phyloP scores from a whole-genome alignment of 768 basidiomycete genomes.

The Cystofilobasidium capitatum region DNA sequence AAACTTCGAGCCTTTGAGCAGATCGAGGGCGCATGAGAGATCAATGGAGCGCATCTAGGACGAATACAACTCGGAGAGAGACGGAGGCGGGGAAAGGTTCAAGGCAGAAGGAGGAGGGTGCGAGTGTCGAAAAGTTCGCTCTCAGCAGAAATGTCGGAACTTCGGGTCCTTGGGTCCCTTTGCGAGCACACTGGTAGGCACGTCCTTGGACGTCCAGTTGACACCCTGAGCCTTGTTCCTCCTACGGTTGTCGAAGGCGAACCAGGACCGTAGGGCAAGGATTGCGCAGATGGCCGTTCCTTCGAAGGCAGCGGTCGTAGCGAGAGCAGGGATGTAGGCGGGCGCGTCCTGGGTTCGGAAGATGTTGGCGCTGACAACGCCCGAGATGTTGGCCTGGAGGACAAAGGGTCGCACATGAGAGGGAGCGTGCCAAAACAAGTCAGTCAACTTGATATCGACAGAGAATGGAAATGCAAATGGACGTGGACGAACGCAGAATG shows the following conservation, averaged over 20 bases:
- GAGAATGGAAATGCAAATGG: too few species aligned
- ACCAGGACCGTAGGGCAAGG: neutral
- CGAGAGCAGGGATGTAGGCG: conserved; percentile 47
- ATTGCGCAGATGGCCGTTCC: neutral
- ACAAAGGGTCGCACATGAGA: conserved; percentile 43
- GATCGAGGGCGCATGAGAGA: too few species aligned
- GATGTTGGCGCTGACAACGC: conserved; percentile 49
- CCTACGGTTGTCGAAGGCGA: neutral
- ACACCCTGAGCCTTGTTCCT: conserved; percentile 33
- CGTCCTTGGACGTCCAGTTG: conserved; percentile 30
- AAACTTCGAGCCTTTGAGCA: conserved; percentile 28
- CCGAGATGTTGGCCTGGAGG: conserved; percentile 41
- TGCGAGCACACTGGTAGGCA: conserved; percentile 30
- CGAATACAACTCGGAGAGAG: too few species aligned
- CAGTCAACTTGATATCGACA: too few species aligned
- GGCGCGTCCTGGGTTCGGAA: conserved; percentile 49
- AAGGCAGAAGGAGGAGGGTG: conserved; percentile 28
- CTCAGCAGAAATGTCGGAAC: conserved; percentile 30
- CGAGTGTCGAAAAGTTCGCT: neutral
- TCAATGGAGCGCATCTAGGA: too few species aligned
- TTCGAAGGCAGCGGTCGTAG: conserved; percentile 46
- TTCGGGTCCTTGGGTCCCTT: conserved; percentile 29
- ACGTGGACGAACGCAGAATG: too few species aligned
- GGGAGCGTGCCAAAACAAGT: too few species aligned
- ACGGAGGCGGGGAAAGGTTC: too few species aligned